Percentiles rank a stretch among this genome's conserved stretches.
phyloP scores from a whole-genome alignment of 768 basidiomycete species.

The Lentinula sp. region DNA sequence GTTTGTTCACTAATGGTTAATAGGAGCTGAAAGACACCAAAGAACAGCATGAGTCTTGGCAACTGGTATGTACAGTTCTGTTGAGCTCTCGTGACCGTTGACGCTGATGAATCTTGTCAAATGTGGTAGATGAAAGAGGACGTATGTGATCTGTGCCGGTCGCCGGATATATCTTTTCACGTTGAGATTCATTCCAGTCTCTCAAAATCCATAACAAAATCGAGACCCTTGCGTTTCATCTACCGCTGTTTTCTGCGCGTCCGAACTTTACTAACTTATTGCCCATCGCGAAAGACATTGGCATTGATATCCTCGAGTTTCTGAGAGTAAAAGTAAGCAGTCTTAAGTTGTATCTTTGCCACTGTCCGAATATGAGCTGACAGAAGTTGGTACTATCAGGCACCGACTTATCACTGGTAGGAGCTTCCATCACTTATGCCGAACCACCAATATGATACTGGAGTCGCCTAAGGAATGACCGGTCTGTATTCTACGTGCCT shows the following conservation, averaged over 20 bases:
- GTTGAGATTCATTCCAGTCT: not conserved
- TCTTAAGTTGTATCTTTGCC: not conserved
- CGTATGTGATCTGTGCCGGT: not conserved
- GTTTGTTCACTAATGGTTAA: not conserved
- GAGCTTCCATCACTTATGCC: not conserved
- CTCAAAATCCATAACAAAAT: not conserved
- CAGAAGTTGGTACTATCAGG: not conserved
- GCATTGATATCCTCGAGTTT: not conserved
- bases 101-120: not conserved
- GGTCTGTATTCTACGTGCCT: not conserved
- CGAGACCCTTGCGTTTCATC: not conserved
- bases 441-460: not conserved
- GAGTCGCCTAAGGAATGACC: not conserved
- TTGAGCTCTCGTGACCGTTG: not conserved
- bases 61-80: not conserved
- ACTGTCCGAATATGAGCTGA: not conserved
- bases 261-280: not conserved
- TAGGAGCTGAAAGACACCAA: not conserved
- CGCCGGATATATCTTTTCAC: not conserved
- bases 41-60: not conserved
- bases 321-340: not conserved
- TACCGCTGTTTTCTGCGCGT: not conserved
- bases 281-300: not conserved
- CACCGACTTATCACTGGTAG: not conserved
- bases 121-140: not conserved